Conservation (phyloP, 371 early-diverging fungal species). For the Mucor saturninus region DNA sequence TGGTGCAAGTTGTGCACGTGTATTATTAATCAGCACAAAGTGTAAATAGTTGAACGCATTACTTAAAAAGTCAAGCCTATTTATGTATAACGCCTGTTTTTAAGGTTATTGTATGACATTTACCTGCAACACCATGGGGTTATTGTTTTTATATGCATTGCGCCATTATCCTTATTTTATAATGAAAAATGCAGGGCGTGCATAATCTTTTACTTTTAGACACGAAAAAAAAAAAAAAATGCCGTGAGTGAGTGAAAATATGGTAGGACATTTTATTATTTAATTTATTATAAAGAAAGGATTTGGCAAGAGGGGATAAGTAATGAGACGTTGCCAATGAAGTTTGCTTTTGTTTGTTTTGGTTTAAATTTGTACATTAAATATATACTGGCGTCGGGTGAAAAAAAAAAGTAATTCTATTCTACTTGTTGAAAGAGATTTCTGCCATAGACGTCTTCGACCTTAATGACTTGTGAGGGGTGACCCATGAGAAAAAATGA, state of each 20-base stretch:
- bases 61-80: neutral
- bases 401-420: slow-evolving; percentile 1
- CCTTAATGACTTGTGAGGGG: slow-evolving; percentile 17
- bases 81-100: no score
- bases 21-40: no score
- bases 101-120: no score
- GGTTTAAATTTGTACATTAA: no score
- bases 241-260: neutral
- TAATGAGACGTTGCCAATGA: neutral
- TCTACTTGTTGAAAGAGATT: slow-evolving; percentile 23
- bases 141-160: neutral
- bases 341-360: neutral
- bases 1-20: no score
- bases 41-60: no score
- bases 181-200: neutral
- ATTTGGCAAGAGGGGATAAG: neutral
- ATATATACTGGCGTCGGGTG: neutral
- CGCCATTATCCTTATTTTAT: neutral
- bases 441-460: slow-evolving; percentile 25
- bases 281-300: no score
- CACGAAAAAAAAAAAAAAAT: neutral
- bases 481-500: slow-evolving; percentile 22
- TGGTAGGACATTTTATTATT: no score
- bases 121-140: neutral
- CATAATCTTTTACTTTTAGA: neutral